Evolutionary conservation across 345 rosid genomes (phyloP), one percentile per base, ranked within the genome.

Genomic region (Durio zibethinus): DNA sequence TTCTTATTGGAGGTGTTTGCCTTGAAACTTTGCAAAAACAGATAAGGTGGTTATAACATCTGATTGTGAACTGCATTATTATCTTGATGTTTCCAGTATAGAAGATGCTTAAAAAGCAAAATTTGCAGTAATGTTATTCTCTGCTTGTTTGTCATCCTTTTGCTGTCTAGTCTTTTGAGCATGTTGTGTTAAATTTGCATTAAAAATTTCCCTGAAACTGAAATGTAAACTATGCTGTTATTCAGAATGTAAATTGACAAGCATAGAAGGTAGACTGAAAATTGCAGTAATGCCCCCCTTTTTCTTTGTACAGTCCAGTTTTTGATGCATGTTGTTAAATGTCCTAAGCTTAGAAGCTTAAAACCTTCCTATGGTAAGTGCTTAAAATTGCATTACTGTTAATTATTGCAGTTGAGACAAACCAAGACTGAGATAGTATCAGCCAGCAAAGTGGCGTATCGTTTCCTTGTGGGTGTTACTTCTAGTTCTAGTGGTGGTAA

Each of bases 401-500:
- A 69, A 69, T 47, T 47, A 16, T 29, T 16, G 85, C 94, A 97
- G 99, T 83, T 94, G 25, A 89, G 90, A 83, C 98, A 92, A 89
- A 98, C 99, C 78, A 94, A 90, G 87, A 91, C 97, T 54, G 99
- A 92, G 88, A 87, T 94, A 8, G 90, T 92, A 54, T 91, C 97
- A 45, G 97, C 99, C 35, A 94, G 99, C 90, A 96, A 90, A 88
- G 98, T 91, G 82, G 98, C 98, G 16, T 97, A 92, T 84, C 93
- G 94, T 48, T 94, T 94, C 76, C 91, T 97, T 50, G 23, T 82
- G 52, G 91, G 94, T 31, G 93, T 89, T 12, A 76, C 91, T 23
- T 80, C 97, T 1, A 84, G 84, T 57, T 78, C 80, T 23, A 52
- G 74, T 43, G 76, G 71, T 50, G 69, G 45, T 56, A 45, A 75